Conservation (phyloP, 192 early-diverging fungal species). For the Linderina pennispora region DNA sequence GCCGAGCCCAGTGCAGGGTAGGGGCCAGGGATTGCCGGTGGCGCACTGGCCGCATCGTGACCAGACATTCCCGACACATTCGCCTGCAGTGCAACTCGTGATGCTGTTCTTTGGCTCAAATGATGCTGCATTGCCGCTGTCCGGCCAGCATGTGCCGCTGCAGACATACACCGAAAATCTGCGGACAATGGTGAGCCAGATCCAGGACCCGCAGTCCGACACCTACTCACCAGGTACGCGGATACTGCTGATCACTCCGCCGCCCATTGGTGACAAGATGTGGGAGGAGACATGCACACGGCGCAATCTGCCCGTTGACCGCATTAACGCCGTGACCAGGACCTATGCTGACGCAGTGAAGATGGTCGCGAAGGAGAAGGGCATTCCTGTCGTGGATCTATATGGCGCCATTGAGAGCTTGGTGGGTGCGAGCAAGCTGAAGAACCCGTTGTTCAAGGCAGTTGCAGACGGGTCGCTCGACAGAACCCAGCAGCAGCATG, state of each 20-base stretch:
- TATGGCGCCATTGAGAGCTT: slow-evolving; percentile 38
- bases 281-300: slow-evolving; percentile 28
- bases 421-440: slow-evolving; percentile 15
- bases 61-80: slow-evolving; percentile 1
- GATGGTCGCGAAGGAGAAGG: slow-evolving; percentile 35
- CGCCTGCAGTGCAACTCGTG: slow-evolving; percentile 49
- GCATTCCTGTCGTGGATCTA: slow-evolving; percentile 21
- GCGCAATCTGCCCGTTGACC: slow-evolving; percentile 22
- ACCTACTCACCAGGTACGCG: slow-evolving; percentile 54
- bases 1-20: no score
- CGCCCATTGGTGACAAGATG: slow-evolving; percentile 53
- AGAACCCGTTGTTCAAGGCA: slow-evolving; percentile 5
- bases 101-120: slow-evolving; percentile 82
- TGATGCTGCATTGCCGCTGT: slow-evolving; percentile 54
- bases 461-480: not conserved
- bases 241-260: slow-evolving; percentile 68
- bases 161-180: slow-evolving; percentile 54
- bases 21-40: not conserved
- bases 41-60: not conserved
- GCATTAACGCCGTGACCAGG: slow-evolving; percentile 37
- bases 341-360: slow-evolving; percentile 48
- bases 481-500: slow-evolving; percentile 9
- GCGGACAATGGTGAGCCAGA: slow-evolving; percentile 49
- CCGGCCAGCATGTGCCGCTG: slow-evolving; percentile 58
- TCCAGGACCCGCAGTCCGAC: slow-evolving; percentile 47